Base-by-base conservation (phyloP, 2,329 filamentous ascomycete species). In the Fusarium sublunatum region DNA sequence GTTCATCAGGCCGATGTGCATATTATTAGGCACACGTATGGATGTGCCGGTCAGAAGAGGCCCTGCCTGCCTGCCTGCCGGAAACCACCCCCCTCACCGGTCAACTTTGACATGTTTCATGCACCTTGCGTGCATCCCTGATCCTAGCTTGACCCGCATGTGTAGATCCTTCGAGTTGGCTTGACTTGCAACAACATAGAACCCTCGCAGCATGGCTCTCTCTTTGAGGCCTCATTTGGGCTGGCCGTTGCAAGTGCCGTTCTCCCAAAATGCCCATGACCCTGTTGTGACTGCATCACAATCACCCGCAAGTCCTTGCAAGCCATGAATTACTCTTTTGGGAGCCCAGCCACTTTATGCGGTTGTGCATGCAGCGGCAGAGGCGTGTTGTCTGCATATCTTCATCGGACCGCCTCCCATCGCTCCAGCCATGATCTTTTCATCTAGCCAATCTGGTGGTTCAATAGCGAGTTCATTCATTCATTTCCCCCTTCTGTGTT, bases 71-170 rank as follows among this genome's bases (percentile, higher is more conserved):
- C 48, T 68, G 65, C 60, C 62, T 53, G 47, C 51, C 55, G 41
- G 50, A 35, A 51, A 53, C 19, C 42, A 32, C 38, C 40, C 50
- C 51, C 55, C 59, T 65, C 63, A 64, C 65, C 62, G 62, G 65
- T 62, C 39, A 57, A 59, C 40, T 42, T 67, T 67, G 62, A 67
- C 48, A 67, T 68, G 55, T 58, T 54, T 42, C 46, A 67, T 67
- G 57, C 19, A 19, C 50, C 49, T 15, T 55, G 40, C 32, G 35
- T 48, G 12, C 47, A 54, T 61, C 58, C 58, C 63, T 67, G 62
- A 46, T 48, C 55, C 50, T 42, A 47, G 49, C 12, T 26, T 35
- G 29, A 38, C 36, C 34, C 29, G 51, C 51, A 60, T 44, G 31
- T 32, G 55, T 53, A 61, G 59, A 67, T 62, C 65, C 38, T 50